These are phyloP conservation scores for Colletotrichum sp. DNA, from an alignment of 2,329 filamentous ascomycete species.

Conservation along the genomic window DNA sequence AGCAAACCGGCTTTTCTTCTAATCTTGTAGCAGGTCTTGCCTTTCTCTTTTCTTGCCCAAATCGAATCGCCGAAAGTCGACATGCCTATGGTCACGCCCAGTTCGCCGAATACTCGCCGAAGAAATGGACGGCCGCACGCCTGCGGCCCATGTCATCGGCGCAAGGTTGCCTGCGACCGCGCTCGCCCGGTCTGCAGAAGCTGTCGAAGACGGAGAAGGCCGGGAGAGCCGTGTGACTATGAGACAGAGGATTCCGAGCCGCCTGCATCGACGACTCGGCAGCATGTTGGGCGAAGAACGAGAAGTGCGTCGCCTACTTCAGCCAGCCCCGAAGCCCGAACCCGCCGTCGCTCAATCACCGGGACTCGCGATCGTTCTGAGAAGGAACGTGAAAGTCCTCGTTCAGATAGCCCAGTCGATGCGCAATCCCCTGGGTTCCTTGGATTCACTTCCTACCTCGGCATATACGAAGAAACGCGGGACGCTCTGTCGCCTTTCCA, in stretches of 20 bases:
- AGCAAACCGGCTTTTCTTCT: neutral
- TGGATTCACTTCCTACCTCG: neutral
- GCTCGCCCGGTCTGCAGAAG: neutral
- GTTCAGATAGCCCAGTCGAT: neutral
- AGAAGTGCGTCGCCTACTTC: neutral
- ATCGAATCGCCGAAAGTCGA: neutral
- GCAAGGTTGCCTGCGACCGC: neutral
- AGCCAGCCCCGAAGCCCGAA: neutral
- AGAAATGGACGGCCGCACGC: neutral
- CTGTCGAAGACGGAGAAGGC: neutral
- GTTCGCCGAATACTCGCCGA: neutral
- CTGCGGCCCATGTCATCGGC: neutral
- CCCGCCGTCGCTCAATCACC: neutral
- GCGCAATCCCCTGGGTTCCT: neutral
- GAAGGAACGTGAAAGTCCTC: too few relatives aligned
- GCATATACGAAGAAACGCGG: neutral
- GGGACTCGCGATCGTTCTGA: accelerated
- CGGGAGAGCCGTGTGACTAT: neutral
- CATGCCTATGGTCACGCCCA: neutral
- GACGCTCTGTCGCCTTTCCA: neutral
- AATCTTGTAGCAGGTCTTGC: neutral
- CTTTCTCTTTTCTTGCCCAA: neutral
- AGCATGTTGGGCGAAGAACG: neutral
- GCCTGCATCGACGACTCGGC: neutral
- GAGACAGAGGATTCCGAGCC: neutral